Conservation (phyloP, 2,329 filamentous ascomycete species). For the Zymoseptoria crescenta region DNA sequence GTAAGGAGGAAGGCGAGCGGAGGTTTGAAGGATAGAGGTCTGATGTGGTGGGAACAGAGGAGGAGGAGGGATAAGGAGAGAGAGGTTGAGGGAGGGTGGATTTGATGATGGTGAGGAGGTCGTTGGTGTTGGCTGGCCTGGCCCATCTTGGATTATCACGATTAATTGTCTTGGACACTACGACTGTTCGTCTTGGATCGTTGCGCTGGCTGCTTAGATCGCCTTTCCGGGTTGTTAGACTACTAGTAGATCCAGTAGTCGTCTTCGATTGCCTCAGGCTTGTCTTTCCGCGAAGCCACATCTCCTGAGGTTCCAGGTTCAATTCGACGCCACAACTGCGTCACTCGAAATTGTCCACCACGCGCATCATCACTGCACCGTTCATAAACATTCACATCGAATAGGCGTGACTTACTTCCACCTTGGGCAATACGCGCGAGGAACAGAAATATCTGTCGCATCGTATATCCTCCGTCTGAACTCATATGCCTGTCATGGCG, state of each 20-base stretch:
- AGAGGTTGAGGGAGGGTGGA: constrained; percentile 19
- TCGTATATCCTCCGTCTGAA: not conserved
- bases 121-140: not conserved
- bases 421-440: too few species aligned
- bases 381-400: not conserved
- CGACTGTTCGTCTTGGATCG: too few species aligned
- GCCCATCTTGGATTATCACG: not conserved
- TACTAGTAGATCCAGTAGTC: too few species aligned
- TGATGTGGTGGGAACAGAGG: constrained; percentile 18
- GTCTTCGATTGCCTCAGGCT: too few species aligned
- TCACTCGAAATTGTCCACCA: not conserved
- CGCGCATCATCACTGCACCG: not conserved
- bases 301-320: not conserved
- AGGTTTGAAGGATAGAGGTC: constrained; percentile 19
- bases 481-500: constrained; percentile 14
- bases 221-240: too few species aligned
- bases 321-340: not conserved
- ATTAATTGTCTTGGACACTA: not conserved
- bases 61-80: constrained; percentile 7
- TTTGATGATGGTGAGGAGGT: constrained; percentile 10
- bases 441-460: not conserved
- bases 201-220: too few species aligned
- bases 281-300: too few species aligned
- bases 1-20: constrained; percentile 25
- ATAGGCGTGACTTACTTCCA: not conserved